Conservation (phyloP, 768 basidiomycete species). For the Suillus alpinus region DNA sequence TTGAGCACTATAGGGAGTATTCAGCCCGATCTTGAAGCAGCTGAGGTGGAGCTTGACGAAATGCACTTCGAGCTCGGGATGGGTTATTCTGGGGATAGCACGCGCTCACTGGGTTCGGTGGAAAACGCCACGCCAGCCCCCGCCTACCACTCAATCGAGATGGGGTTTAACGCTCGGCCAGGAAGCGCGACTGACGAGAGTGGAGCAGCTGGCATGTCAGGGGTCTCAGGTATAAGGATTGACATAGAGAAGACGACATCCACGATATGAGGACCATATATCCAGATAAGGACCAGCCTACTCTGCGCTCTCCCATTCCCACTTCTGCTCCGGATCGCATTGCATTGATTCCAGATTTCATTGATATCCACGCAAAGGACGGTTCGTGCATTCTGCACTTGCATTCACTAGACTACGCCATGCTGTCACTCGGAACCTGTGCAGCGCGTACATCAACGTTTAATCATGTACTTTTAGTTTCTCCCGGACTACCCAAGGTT, state of each 20-base stretch:
- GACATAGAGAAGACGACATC: slow-evolving; percentile 61
- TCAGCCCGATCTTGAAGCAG: slow-evolving; percentile 49
- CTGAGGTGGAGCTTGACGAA: slow-evolving; percentile 57
- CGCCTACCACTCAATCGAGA: slow-evolving; percentile 45
- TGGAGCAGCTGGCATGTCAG: slow-evolving; percentile 16
- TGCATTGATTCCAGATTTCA: slow-evolving; percentile 23
- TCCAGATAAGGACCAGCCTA: background rate
- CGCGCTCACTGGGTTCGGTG: slow-evolving; percentile 29
- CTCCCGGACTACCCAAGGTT: slow-evolving; percentile 1
- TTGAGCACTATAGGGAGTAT: slow-evolving; percentile 64
- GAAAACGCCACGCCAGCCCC: slow-evolving; percentile 48
- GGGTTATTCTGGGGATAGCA: slow-evolving; percentile 48
- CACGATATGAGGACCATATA: slow-evolving; percentile 35
- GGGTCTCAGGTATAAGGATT: slow-evolving; percentile 47
- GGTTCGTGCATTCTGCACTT: slow-evolving; percentile 10
- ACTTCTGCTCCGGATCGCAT: slow-evolving; percentile 19
- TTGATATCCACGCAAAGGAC: slow-evolving; percentile 12
- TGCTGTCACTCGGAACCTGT: background rate
- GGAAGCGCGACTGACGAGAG: slow-evolving; percentile 21
- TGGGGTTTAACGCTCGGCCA: slow-evolving; percentile 15
- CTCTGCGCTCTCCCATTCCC: slow-evolving; percentile 3
- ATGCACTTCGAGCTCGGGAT: slow-evolving; percentile 48
- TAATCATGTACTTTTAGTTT: slow-evolving; percentile 9
- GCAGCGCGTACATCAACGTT: slow-evolving; percentile 3
- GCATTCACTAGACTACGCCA: slow-evolving; percentile 20